phyloP scores from a whole-genome alignment of 805 yeast species.

The Ogataea thermomethanolica region DNA sequence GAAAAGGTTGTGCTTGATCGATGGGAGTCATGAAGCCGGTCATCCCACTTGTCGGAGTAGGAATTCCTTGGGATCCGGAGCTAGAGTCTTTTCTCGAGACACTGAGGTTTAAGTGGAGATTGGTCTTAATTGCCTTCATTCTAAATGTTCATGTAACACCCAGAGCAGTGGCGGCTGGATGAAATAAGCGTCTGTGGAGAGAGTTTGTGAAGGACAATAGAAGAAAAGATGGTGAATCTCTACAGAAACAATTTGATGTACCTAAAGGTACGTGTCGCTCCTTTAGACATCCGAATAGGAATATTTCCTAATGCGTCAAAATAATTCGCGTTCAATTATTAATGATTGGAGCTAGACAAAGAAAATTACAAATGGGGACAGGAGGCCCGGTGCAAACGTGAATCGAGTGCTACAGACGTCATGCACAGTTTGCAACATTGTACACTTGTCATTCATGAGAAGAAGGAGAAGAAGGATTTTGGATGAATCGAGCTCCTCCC shows the following conservation, averaged over 20 bases:
- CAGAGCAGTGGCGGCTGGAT: slow-evolving; percentile 1
- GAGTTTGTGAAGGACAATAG: slow-evolving; percentile 9
- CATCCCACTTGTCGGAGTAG: slow-evolving; percentile 2
- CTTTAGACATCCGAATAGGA: slow-evolving; percentile 8
- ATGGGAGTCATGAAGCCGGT: slow-evolving; percentile 24
- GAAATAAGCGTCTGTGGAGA: slow-evolving; percentile 9
- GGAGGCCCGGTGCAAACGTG: too few species aligned
- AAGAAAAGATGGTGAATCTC: slow-evolving; percentile 8
- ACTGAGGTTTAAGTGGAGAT: slow-evolving; percentile 23
- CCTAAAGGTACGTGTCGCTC: slow-evolving; percentile 12
- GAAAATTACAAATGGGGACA: not conserved
- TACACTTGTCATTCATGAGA: not conserved
- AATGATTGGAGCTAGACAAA: not conserved
- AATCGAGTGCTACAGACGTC: too few species aligned
- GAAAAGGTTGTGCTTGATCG: slow-evolving; percentile 21
- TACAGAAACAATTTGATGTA: slow-evolving; percentile 7
- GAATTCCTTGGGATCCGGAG: slow-evolving; percentile 7
- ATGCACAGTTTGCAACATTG: not conserved
- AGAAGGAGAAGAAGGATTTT: not conserved
- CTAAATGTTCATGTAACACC: slow-evolving; percentile 7
- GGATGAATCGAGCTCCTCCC: not conserved
- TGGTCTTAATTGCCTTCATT: slow-evolving; percentile 29
- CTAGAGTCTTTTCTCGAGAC: slow-evolving; percentile 21
- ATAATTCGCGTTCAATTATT: slow-evolving; percentile 2
- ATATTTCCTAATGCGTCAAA: slow-evolving; percentile 10